A percentile compares a stretch with the other conserved stretches of the same genome.
phyloP scores from a whole-genome alignment of 345 rosid genomes.

The Salix purpurea region DNA sequence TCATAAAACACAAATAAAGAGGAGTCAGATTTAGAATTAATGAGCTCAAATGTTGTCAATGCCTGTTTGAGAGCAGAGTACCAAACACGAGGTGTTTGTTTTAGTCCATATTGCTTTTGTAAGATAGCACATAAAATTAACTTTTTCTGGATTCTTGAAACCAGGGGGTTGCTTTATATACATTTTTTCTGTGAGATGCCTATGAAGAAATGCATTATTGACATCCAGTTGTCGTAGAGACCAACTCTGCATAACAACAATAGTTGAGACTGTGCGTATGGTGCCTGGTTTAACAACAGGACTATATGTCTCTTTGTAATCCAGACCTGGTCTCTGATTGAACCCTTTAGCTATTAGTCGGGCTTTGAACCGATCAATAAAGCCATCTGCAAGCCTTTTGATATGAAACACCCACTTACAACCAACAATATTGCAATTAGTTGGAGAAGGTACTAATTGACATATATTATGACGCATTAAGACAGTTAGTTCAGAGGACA shows the following conservation, averaged over 20 bases:
- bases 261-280: accelerated
- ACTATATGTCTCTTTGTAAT: background rate
- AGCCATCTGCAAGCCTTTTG: accelerated
- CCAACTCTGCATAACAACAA: background rate
- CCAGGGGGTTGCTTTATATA: accelerated
- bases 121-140: background rate
- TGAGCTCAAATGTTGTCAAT: background rate
- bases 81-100: background rate
- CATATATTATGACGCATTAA: too few relatives aligned
- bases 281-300: accelerated
- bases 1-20: too few relatives aligned
- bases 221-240: accelerated
- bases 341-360: background rate
- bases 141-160: background rate
- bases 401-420: background rate
- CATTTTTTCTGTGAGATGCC: background rate
- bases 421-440: background rate
- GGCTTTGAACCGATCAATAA: accelerated
- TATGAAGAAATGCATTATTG: background rate
- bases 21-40: background rate
- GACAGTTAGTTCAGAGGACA: accelerated
- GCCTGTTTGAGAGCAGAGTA: accelerated
- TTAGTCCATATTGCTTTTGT: background rate
- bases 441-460: too few relatives aligned
- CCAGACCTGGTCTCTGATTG: background rate